phyloP scores from a whole-genome alignment of 116 monocot species.

The Zostera marina region DNA sequence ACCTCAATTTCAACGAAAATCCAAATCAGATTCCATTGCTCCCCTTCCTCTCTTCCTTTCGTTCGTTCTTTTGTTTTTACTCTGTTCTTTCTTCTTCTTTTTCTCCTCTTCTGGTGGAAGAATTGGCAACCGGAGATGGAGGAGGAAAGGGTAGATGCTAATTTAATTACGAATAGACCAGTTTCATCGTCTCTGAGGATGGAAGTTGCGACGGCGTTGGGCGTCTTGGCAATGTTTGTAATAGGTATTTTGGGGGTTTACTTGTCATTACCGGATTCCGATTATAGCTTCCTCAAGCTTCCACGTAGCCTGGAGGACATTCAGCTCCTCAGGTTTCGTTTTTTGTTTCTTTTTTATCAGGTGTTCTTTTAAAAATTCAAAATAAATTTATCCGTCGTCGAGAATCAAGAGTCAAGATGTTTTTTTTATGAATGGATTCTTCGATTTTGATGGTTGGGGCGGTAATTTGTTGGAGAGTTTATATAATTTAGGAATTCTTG shows the following conservation, averaged over 20 bases:
- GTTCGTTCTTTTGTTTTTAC: neutral
- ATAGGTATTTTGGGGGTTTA: conserved; percentile 60
- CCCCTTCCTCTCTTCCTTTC: neutral
- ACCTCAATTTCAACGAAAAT: too few species aligned
- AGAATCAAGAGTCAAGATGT: neutral
- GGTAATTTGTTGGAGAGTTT: too few species aligned
- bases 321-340: conserved; percentile 54
- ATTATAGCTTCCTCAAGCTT: conserved; percentile 93
- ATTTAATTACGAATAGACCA: neutral
- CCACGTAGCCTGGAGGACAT: conserved; percentile 75
- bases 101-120: neutral
- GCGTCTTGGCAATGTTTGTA: conserved; percentile 32
- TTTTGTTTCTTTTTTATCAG: too few species aligned
- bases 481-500: too few species aligned
- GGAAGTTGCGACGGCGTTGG: conserved; percentile 40
- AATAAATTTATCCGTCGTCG: neutral
- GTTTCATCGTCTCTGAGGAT: conserved; percentile 4
- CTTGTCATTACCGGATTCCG: conserved; percentile 74
- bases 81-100: neutral
- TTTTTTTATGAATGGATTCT: too few species aligned
- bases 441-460: too few species aligned
- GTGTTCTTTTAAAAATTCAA: neutral
- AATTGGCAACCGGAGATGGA: neutral
- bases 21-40: neutral
- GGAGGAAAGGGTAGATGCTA: neutral